Percentiles rank a stretch among this genome's conserved stretches.
Conservation (phyloP, 2,329 filamentous ascomycete species). For the Shiraia bambusicola region DNA sequence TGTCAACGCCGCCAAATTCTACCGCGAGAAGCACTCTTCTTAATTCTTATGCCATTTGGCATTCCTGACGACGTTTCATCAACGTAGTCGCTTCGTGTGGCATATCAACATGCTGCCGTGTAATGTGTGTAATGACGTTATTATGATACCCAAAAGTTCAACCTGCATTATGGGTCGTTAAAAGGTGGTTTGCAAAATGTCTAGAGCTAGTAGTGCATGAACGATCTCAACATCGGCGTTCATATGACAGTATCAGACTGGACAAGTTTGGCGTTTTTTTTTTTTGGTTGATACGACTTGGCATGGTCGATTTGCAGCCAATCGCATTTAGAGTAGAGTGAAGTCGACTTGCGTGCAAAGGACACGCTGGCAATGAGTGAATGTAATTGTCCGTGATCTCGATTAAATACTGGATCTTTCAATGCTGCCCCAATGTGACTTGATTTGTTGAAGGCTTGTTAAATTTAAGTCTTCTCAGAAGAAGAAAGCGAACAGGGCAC, state of each 20-base stretch:
- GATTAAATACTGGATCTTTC: too few species aligned
- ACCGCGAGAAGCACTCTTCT: constrained; percentile 84
- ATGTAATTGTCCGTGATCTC: too few species aligned
- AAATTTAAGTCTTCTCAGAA: too few species aligned
- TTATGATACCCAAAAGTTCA: constrained; percentile 49
- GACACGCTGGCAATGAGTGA: too few species aligned
- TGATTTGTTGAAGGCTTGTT: too few species aligned
- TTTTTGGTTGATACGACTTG: too few species aligned
- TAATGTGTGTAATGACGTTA: constrained; percentile 45
- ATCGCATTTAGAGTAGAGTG: too few species aligned
- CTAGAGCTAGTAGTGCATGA: constrained; percentile 26
- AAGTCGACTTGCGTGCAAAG: too few species aligned
- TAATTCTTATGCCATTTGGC: constrained; percentile 35
- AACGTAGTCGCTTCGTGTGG: constrained; percentile 34
- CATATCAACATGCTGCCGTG: constrained; percentile 43
- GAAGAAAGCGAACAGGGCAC: neutral
- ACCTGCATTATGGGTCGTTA: constrained; percentile 45
- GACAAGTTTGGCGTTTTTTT: neutral
- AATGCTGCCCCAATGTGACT: too few species aligned
- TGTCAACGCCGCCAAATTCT: constrained; percentile 97
- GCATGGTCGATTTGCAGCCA: too few species aligned
- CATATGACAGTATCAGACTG: constrained; percentile 24
- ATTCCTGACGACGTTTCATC: constrained; percentile 34
- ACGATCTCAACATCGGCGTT: constrained; percentile 46
- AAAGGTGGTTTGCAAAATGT: constrained; percentile 19